Percentiles rank a stretch among this genome's conserved stretches.
phyloP scores from a whole-genome alignment of 148 eudicot species.

The Rhododendron griersonianum region DNA sequence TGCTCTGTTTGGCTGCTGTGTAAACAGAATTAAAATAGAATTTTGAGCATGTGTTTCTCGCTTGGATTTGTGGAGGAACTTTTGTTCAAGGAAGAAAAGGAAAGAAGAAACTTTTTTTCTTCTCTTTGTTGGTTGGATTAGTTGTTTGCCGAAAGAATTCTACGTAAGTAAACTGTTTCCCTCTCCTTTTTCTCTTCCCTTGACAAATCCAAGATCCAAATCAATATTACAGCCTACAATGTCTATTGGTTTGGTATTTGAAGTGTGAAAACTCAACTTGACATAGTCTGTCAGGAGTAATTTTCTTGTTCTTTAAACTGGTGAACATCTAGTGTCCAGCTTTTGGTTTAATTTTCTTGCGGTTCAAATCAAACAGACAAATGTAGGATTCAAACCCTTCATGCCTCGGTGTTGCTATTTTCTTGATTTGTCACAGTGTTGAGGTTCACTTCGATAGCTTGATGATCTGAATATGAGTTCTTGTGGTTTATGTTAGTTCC shows the following conservation, averaged over 20 bases:
- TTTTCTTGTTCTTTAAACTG: neutral
- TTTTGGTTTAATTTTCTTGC: too few relatives aligned
- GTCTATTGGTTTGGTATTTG: neutral
- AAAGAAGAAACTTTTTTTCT: neutral
- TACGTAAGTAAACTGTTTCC: neutral
- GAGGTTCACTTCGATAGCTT: neutral
- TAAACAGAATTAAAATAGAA: neutral
- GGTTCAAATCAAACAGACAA: neutral
- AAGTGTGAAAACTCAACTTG: neutral
- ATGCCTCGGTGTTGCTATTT: neutral
- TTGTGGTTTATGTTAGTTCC: slow-evolving; percentile 52
- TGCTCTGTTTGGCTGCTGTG: neutral
- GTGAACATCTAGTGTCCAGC: neutral
- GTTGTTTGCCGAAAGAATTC: neutral
- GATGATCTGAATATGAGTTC: neutral
- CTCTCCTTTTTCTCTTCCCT: neutral
- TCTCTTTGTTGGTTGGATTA: neutral
- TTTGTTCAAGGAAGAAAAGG: neutral
- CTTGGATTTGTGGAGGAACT: neutral
- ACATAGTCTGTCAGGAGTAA: neutral
- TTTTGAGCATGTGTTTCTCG: neutral
- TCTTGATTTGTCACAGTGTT: neutral
- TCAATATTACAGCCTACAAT: neutral
- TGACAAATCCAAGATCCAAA: neutral
- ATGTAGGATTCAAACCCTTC: neutral